Conservation (phyloP, 768 basidiomycete species). For the Imleria badia region DNA sequence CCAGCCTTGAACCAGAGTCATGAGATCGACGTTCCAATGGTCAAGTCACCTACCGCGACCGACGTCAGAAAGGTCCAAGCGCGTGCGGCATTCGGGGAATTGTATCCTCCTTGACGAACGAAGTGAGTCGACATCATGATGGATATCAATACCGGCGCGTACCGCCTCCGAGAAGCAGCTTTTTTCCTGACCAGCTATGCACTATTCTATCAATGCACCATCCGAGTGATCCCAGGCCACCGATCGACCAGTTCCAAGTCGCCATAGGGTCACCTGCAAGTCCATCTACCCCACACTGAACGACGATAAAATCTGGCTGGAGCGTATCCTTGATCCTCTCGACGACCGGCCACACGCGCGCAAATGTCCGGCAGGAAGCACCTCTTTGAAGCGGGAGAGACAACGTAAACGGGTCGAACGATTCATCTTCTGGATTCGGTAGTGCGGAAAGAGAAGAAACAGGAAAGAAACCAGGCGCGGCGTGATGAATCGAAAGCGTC, state of each 20-base stretch:
- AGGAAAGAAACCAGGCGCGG: constrained; percentile 85
- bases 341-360: constrained; percentile 61
- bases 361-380: constrained; percentile 62
- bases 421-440: constrained; percentile 35
- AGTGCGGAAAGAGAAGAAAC: constrained; percentile 50
- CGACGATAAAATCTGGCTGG: constrained; percentile 71
- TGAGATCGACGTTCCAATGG: background rate
- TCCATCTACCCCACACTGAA: constrained; percentile 88
- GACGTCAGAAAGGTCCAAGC: constrained; percentile 86
- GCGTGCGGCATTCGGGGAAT: constrained; percentile 78
- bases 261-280: constrained; percentile 82
- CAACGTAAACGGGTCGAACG: constrained; percentile 64
- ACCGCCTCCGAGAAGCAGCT: constrained; percentile 79
- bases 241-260: constrained; percentile 70
- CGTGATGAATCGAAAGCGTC: constrained; percentile 86
- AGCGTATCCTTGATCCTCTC: constrained; percentile 61
- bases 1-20: constrained; percentile 43
- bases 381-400: constrained; percentile 78
- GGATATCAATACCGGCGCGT: constrained; percentile 11
- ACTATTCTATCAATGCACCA: constrained; percentile 61
- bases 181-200: constrained; percentile 56
- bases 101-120: constrained; percentile 68
- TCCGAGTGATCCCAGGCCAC: constrained; percentile 58
- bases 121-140: background rate
- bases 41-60: constrained; percentile 52